Percentiles rank a stretch among this genome's conserved stretches.
Conservation (phyloP, 2,329 filamentous ascomycete species). For the Pseudogymnoascus sp. region DNA sequence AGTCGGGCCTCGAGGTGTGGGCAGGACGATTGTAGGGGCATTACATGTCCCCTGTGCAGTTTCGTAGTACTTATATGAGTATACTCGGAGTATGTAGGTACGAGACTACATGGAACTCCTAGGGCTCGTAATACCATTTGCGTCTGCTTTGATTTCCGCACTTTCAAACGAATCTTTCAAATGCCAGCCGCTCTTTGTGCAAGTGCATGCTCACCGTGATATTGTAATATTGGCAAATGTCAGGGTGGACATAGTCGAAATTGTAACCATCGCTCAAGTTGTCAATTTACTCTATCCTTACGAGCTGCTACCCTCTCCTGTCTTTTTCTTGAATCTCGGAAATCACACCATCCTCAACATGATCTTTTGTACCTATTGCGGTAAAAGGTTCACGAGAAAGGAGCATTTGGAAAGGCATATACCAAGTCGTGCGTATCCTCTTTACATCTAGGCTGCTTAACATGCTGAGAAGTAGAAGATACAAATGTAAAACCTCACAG, state of each 20-base stretch:
- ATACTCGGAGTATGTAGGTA: background rate
- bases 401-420: slow-evolving; percentile 49
- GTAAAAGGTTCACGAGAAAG: slow-evolving; percentile 46
- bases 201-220: background rate
- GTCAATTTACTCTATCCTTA: background rate
- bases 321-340: background rate
- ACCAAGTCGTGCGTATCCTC: slow-evolving; percentile 37
- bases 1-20: background rate
- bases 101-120: background rate
- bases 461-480: slow-evolving; percentile 29
- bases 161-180: background rate
- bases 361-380: slow-evolving; percentile 46
- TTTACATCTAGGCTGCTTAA: background rate
- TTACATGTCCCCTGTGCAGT: background rate
- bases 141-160: background rate
- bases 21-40: background rate
- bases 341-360: slow-evolving; percentile 18
- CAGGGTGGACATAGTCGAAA: background rate
- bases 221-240: background rate
- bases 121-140: background rate
- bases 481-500: slow-evolving; percentile 47
- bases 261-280: background rate
- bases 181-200: background rate
- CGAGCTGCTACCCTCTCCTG: background rate
- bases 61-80: background rate